Percentiles rank a stretch among this genome's conserved stretches.
Conservation (phyloP, 305 asterid genomes). For the Galium porrigens region DNA sequence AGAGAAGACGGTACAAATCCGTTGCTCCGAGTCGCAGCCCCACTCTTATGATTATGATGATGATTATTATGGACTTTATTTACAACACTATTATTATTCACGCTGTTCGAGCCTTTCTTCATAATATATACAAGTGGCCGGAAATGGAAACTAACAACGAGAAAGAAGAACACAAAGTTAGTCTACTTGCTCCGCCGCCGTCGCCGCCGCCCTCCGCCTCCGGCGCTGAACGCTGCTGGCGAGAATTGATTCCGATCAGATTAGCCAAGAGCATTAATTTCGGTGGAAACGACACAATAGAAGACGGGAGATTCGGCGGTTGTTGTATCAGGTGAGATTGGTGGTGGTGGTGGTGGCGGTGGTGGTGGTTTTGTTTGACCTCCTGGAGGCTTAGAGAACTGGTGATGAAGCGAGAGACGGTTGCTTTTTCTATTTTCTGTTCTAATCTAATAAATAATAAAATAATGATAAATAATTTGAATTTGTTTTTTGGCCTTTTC, state of each 20-base stretch:
- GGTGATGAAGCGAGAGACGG: slow-evolving; percentile 18
- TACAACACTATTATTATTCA: slow-evolving; percentile 11
- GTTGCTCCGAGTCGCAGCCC: slow-evolving; percentile 18
- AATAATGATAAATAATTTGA: not conserved
- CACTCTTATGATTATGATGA: slow-evolving; percentile 19
- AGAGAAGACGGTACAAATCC: slow-evolving; percentile 70
- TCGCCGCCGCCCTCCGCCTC: slow-evolving; percentile 19
- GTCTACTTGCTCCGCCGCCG: slow-evolving; percentile 11
- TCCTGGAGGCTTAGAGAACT: slow-evolving; percentile 14
- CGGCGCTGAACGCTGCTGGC: slow-evolving; percentile 21
- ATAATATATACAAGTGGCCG: slow-evolving; percentile 22
- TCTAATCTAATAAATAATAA: not conserved
- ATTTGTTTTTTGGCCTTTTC: not conserved
- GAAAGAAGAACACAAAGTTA: not conserved
- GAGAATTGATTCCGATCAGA: slow-evolving; percentile 20
- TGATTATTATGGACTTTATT: slow-evolving; percentile 12
- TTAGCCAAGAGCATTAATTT: slow-evolving; percentile 18
- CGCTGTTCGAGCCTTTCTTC: slow-evolving; percentile 28
- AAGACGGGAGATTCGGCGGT: slow-evolving; percentile 15
- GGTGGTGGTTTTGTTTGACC: slow-evolving; percentile 33
- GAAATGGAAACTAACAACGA: slow-evolving; percentile 5
- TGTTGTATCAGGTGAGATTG: not conserved
- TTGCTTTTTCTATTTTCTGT: slow-evolving; percentile 7
- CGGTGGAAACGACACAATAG: slow-evolving; percentile 8
- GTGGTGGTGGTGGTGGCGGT: slow-evolving; percentile 13